Base-by-base conservation (phyloP, 441 rosid species). In the Melastoma candidum region DNA sequence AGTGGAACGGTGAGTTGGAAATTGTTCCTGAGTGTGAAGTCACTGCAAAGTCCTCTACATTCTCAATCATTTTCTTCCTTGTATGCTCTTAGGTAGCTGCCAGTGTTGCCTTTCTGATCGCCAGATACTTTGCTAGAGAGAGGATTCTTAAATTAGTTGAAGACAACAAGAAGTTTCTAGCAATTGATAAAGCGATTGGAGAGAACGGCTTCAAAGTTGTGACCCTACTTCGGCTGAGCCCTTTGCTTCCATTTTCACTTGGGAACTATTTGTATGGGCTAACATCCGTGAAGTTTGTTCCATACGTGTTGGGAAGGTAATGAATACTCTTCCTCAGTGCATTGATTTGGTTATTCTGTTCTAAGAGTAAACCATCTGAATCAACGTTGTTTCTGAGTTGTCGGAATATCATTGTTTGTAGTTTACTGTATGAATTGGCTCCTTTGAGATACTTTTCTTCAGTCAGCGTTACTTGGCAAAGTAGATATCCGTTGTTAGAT, bases 61-160 rank as follows among this genome's bases (percentile, higher is more conserved):
- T 51, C 48, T 32, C 13, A 27, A 55, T 26, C 36, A 26, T 57
- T 47, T 46, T 57, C 48, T 24, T 41, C 43, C 44, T 65, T 68
- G 68, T 11, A 56, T 47, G 26, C 46, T 63, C 54, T 44, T 77
- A 93, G 98, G 84, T 88, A 54, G 95, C 97, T 49, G 98, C 98
- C 48, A 85, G 95, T 74, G 71, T 74, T 59, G 97, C 98, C 43
- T 93, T 93, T 68, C 74, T 88, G 4, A 85, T 93, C 58, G 98
- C 98, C 12, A 80, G 98, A 81, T 93, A 93, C 74, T 93, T 93
- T 72, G 98, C 95, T 3, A 82, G 98, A 43, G 95, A 93, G 58
- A 84, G 92, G 0, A 84, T 93, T 69, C 97, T 93, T 59, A 93
- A 85, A 73, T 69, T 93, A 62, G 98, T 93, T 25, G 82, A 88